phyloP scores from a whole-genome alignment of 208 protist genomes.

The Leishmania major region DNA sequence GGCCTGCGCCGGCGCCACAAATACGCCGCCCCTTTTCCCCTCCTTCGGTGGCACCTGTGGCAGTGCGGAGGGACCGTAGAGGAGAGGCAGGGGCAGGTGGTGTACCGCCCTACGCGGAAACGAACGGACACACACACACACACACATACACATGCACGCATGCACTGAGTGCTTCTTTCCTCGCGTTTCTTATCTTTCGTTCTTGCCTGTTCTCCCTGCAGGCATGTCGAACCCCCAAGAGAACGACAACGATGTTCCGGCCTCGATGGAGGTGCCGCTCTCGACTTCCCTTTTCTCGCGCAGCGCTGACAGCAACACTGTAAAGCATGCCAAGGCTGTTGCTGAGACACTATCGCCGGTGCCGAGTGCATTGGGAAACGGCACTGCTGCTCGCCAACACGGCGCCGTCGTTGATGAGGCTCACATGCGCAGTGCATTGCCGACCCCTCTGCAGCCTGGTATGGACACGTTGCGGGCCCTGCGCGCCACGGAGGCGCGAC shows the following conservation, averaged over 20 bases:
- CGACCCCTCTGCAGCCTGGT: not conserved
- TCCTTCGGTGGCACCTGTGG: not conserved
- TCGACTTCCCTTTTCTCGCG: not conserved
- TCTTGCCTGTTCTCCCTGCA: not conserved
- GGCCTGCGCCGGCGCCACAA: not conserved
- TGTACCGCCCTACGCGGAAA: not conserved
- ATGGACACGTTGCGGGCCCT: not conserved
- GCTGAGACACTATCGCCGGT: not conserved
- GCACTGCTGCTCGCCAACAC: not conserved
- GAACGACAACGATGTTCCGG: not conserved
- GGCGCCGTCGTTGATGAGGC: not conserved
- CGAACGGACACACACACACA: not conserved
- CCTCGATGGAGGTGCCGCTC: not conserved
- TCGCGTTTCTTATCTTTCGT: not conserved
- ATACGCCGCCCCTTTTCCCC: not conserved
- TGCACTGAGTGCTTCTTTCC: not conserved
- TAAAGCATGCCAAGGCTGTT: not conserved
- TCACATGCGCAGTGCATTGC: not conserved
- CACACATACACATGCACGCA: not conserved
- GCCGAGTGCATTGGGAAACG: not conserved
- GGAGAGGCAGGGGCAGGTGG: not conserved
- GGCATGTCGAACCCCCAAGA: not conserved
- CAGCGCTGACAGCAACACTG: not conserved
- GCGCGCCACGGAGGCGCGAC: slow-evolving; percentile 6
- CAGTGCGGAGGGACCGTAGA: not conserved